phyloP scores from a whole-genome alignment of 129 eudicot species.

The Calendula officinalis region DNA sequence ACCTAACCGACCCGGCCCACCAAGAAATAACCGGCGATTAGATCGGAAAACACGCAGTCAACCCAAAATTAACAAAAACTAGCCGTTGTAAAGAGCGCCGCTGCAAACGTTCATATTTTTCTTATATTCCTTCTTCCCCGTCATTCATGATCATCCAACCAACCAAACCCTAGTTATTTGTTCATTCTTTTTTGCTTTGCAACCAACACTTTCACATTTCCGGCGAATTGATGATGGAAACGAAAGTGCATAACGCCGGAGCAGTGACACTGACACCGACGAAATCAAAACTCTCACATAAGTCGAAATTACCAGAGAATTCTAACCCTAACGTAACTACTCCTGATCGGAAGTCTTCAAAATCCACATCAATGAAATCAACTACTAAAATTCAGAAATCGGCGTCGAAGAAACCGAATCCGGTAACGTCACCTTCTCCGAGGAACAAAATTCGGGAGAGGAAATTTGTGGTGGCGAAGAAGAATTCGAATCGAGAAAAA shows the following conservation, averaged over 20 bases:
- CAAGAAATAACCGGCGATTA: not conserved
- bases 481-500: conserved; percentile 44
- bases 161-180: conserved; percentile 18
- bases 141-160: conserved; percentile 20
- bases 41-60: not conserved
- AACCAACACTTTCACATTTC: conserved; percentile 11
- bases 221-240: conserved; percentile 41
- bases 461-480: conserved; percentile 80
- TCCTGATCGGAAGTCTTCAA: conserved; percentile 39
- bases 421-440: conserved; percentile 30
- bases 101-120: conserved; percentile 46
- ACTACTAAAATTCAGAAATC: not conserved
- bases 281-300: conserved; percentile 44
- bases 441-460: conserved; percentile 67
- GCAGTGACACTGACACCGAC: conserved; percentile 47
- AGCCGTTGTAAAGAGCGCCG: conserved; percentile 62
- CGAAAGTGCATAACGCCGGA: conserved; percentile 34
- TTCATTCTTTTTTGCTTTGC: not conserved
- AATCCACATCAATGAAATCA: conserved; percentile 45
- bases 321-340: conserved; percentile 52
- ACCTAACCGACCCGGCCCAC: conserved; percentile 5
- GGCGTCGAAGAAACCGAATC: conserved; percentile 37
- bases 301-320: conserved; percentile 45
- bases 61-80: conserved; percentile 30
- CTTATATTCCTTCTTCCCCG: conserved; percentile 12